These are phyloP conservation scores for Hymenoscyphus fructigenus DNA, from an alignment of 2,329 filamentous ascomycete genomes.

Conservation along the genomic window DNA sequence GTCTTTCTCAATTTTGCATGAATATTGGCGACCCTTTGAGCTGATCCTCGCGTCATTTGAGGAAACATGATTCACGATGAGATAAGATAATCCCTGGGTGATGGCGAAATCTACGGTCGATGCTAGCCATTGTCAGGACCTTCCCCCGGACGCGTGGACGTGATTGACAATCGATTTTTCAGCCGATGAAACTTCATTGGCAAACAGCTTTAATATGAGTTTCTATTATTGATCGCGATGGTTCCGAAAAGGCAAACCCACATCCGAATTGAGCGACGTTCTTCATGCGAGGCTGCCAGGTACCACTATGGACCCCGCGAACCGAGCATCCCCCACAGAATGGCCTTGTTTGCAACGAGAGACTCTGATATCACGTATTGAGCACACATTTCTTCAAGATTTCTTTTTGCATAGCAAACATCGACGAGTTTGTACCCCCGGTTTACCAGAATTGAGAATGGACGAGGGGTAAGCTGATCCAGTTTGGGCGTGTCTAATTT, in stretches of 20 bases:
- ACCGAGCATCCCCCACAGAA: constrained; percentile 16
- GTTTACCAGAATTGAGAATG: neutral
- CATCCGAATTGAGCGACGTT: constrained; percentile 22
- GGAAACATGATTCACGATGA: constrained; percentile 27
- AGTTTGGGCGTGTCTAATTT: constrained; percentile 23
- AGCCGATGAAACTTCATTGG: constrained; percentile 24
- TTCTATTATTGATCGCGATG: constrained; percentile 30
- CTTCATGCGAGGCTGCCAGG: constrained; percentile 28
- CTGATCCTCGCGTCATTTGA: constrained; percentile 24
- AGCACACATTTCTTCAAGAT: neutral
- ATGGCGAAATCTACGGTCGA: constrained; percentile 18
- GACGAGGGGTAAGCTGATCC: neutral
- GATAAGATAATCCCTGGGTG: constrained; percentile 16
- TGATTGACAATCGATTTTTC: constrained; percentile 22
- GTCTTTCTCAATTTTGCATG: constrained; percentile 22
- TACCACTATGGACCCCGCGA: constrained; percentile 11
- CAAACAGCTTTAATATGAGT: constrained; percentile 29
- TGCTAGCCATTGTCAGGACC: constrained; percentile 5
- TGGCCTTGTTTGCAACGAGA: constrained; percentile 1
- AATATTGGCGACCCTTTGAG: constrained; percentile 21
- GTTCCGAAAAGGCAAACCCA: constrained; percentile 25
- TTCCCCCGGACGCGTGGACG: constrained; percentile 25
- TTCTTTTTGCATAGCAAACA: constrained; percentile 5
- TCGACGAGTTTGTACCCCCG: constrained; percentile 11
- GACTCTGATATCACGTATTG: constrained; percentile 1